Conservation (phyloP, 331 rosid genomes). For the Stylosanthes scabra region DNA sequence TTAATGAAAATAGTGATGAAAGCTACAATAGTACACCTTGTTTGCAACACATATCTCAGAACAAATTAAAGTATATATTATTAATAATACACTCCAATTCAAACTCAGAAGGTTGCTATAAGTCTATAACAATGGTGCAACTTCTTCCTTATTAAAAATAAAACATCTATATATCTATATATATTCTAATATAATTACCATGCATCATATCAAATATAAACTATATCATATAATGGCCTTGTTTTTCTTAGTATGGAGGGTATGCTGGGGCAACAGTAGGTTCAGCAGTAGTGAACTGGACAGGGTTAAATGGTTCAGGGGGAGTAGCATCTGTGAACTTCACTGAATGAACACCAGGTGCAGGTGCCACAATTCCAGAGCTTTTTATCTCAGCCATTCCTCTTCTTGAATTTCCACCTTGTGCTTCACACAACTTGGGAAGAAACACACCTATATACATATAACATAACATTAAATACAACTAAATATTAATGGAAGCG, state of each 20-base stretch:
- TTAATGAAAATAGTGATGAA: no score
- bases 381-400: constrained; percentile 76
- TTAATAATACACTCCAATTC: not conserved
- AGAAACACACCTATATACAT: constrained; percentile 74
- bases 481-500: no score
- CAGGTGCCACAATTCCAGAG: constrained; percentile 78
- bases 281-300: constrained; percentile 28
- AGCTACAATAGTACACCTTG: no score
- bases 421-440: constrained; percentile 78
- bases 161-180: not conserved
- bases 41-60: no score
- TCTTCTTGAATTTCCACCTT: constrained; percentile 55
- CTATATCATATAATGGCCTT: no score
- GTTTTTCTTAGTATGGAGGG: constrained; percentile 38
- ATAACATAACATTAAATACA: no score
- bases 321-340: constrained; percentile 32
- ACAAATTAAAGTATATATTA: no score
- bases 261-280: constrained; percentile 41
- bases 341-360: constrained; percentile 50
- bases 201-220: not conserved
- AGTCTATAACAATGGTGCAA: not conserved
- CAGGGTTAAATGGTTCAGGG: constrained; percentile 23
- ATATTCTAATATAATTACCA: no score
- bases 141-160: constrained; percentile 18
- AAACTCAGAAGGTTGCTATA: not conserved